Evolutionary conservation across 305 asterid species (phyloP).

Genomic region (Andrographis paniculata): DNA sequence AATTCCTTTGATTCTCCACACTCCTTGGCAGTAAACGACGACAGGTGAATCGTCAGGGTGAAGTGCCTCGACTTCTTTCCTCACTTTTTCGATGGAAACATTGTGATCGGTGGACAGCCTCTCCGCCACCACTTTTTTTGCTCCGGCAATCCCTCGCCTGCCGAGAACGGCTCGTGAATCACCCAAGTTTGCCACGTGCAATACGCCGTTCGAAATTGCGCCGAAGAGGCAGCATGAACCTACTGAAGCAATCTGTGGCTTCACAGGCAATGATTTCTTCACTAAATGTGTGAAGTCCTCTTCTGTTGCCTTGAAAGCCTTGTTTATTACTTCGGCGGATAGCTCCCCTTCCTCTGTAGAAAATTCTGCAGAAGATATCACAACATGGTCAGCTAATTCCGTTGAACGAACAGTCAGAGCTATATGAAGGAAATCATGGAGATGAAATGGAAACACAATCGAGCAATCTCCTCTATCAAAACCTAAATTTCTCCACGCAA

Average conservation of each 20-base stretch:
- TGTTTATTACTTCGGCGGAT: constrained; percentile 71
- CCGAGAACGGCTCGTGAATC: constrained; percentile 98
- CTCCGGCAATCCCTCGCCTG: constrained; percentile 63
- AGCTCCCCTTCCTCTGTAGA: constrained; percentile 77
- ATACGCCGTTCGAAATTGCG: constrained; percentile 66
- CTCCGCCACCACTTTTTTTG: constrained; percentile 63
- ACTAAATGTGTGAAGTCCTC: constrained; percentile 81
- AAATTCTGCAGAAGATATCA: constrained; percentile 41
- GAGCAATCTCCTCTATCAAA: too few relatives aligned
- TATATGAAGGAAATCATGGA: background rate
- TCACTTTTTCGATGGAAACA: constrained; percentile 65
- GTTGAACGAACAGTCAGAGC: background rate
- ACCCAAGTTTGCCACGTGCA: constrained; percentile 84
- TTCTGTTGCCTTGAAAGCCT: constrained; percentile 81
- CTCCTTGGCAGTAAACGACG: constrained; percentile 75
- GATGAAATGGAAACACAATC: background rate
- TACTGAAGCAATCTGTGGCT: constrained; percentile 78
- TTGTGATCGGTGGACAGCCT: constrained; percentile 88
- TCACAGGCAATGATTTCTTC: constrained; percentile 47
- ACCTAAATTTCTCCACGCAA: too few relatives aligned
- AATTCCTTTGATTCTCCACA: constrained; percentile 96
- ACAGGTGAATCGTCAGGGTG: constrained; percentile 76
- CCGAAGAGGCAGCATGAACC: constrained; percentile 94
- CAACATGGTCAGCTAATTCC: background rate
- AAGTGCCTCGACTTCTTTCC: constrained; percentile 84